Evolutionary conservation across 202 grass and related monocot genomes (phyloP), one percentile per base, ranked within the genome.

Genomic region (Brachypodium distachyon): DNA sequence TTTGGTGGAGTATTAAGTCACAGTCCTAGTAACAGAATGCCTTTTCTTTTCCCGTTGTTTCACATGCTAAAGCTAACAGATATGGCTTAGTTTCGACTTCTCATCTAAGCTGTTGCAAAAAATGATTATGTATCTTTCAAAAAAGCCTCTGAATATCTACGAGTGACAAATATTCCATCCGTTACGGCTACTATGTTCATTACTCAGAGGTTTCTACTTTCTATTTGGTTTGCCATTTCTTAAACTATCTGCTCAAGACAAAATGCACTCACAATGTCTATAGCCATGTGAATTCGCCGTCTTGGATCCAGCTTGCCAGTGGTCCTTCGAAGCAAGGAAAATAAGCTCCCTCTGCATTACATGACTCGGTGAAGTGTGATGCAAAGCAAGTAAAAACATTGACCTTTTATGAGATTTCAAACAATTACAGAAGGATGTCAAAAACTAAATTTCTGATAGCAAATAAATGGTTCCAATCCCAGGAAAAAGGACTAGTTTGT

Each of bases 301-400:
- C 89, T 96, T 66, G 78, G 77, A 73, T 92, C 89, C 82, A 96
- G 55, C 62, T 75, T 89, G 7, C 6, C 58, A 6, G 72, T 42
- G 41, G 88, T 96, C 84, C 84, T 96, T 75, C 90, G 90, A 87
- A 96, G 84, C 78, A 96, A 86, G 66, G 63, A 54, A 74, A 96
- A 96, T 65, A 96, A 81, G 83, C 90, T 92, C 62, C 93, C 87
- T 51, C 90, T 92, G 72, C 18, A 32, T 81, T 68, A 76, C 44
- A 63, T n/a, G 33, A 51, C 50, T 87, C 40, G 75, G 21, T 43
- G 10, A 53, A 37, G 37, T 67, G 25, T 56, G 4, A 75, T 33
- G 64, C 39, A 34, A 64, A 57, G 14, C 9, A 43, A 57, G 26
- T 4, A 56, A 74, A 66, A 37, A 2, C 0, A 38, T 76, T 39